These are phyloP conservation scores for Ambrosiella xylebori DNA, from an alignment of 2,329 filamentous ascomycete species.

Conservation along the genomic window DNA sequence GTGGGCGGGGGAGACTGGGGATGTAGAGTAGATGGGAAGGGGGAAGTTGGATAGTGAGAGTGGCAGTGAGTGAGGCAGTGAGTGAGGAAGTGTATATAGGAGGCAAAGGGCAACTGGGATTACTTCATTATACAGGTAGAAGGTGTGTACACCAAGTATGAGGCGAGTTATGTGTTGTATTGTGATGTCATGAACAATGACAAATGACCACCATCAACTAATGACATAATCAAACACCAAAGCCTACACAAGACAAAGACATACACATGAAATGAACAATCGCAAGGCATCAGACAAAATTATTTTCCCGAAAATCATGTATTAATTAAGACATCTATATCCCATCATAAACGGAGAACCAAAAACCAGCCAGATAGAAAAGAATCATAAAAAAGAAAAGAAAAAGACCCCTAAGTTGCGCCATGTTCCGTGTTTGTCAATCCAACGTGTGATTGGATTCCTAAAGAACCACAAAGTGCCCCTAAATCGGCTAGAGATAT, in stretches of 20 bases:
- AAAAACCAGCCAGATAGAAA: too few relatives aligned
- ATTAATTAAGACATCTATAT: neutral
- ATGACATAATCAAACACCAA: neutral
- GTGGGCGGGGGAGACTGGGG: conserved; percentile 36
- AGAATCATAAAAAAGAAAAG: neutral
- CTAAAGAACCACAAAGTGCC: neutral
- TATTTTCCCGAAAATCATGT: neutral
- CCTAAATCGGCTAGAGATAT: too few relatives aligned
- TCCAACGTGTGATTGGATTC: neutral
- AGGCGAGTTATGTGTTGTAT: too few relatives aligned
- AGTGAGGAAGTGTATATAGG: neutral
- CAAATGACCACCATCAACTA: too few relatives aligned
- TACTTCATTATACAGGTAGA: too few relatives aligned
- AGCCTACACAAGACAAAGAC: neutral
- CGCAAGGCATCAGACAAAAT: neutral
- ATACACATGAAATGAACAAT: neutral
- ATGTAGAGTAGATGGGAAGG: neutral
- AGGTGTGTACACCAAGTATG: too few relatives aligned
- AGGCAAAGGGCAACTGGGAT: neutral
- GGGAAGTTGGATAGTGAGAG: neutral
- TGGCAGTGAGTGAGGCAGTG: neutral
- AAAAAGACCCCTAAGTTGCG: conserved; percentile 1
- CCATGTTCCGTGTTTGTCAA: conserved; percentile 2
- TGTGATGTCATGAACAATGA: too few relatives aligned
- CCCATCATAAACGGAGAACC: neutral